Evolutionary conservation across 805 yeast genomes (phyloP).

Genomic region (Starmerella sirachaensis): DNA sequence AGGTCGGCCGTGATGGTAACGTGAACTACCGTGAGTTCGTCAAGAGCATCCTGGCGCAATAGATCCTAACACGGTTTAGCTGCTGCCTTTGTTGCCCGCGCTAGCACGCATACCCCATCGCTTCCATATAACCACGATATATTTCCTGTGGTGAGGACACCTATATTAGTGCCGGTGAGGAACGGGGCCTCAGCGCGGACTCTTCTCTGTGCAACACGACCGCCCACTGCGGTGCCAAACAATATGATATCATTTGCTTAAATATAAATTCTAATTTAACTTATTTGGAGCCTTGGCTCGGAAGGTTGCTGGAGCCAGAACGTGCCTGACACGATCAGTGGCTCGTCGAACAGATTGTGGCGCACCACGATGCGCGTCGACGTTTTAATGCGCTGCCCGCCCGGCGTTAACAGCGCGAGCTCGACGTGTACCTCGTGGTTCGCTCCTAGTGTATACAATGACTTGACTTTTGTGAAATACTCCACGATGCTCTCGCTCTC

Average conservation of each 20-base stretch:
- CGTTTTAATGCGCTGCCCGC: constrained; percentile 42
- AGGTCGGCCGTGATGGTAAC: constrained; percentile 83
- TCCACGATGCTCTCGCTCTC: constrained; percentile 80
- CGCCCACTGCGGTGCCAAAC: too few relatives aligned
- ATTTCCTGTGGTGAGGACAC: too few relatives aligned
- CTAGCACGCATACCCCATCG: too few relatives aligned
- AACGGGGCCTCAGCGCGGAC: too few relatives aligned
- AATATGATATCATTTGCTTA: constrained; percentile 1
- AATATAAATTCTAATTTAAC: constrained; percentile 1
- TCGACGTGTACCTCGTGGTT: constrained; percentile 79
- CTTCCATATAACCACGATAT: too few relatives aligned
- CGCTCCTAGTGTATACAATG: constrained; percentile 83
- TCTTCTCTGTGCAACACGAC: too few relatives aligned
- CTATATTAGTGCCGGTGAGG: too few relatives aligned
- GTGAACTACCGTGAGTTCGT: constrained; percentile 90
- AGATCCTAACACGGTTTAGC: too few relatives aligned
- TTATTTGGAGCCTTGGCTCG: too few relatives aligned
- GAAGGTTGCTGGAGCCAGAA: constrained; percentile 47
- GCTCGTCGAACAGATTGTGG: constrained; percentile 90
- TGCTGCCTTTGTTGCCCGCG: too few relatives aligned
- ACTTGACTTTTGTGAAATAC: constrained; percentile 73
- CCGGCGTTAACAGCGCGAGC: constrained; percentile 53
- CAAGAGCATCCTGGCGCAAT: constrained; percentile 84
- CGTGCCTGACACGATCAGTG: constrained; percentile 93
- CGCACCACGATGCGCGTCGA: constrained; percentile 86